phyloP scores from a whole-genome alignment of 208 protist species.

The Leishmania tarentolae region DNA sequence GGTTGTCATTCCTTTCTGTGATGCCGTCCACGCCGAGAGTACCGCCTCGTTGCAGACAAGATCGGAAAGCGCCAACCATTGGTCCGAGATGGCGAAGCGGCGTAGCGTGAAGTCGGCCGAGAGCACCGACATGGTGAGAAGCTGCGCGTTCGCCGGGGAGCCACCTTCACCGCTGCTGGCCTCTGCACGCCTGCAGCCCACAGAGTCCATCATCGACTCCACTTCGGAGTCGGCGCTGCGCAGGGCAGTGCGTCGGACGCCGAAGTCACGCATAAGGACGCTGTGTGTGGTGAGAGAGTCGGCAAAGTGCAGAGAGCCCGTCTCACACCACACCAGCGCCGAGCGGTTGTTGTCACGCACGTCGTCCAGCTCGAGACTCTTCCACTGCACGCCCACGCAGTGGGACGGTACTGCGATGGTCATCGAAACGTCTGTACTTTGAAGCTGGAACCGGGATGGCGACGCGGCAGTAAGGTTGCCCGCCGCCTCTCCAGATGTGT shows the following conservation, averaged over 20 bases:
- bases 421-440: slow-evolving; percentile 24
- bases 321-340: slow-evolving; percentile 58
- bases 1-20: slow-evolving; percentile 21
- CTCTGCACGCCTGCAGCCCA: background rate
- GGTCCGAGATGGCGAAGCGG: slow-evolving; percentile 82
- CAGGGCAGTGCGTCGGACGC: slow-evolving; percentile 33
- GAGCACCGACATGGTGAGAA: slow-evolving; percentile 54
- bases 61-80: slow-evolving; percentile 86
- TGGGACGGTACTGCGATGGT: slow-evolving; percentile 23
- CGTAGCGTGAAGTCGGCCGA: slow-evolving; percentile 78
- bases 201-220: slow-evolving; percentile 19
- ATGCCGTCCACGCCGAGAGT: slow-evolving; percentile 39
- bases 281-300: slow-evolving; percentile 56
- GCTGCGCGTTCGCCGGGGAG: background rate
- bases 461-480: slow-evolving; percentile 7
- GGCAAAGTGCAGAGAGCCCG: slow-evolving; percentile 52
- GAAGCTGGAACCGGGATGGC: slow-evolving; percentile 28
- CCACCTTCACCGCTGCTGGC: background rate
- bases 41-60: slow-evolving; percentile 77
- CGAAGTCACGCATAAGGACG: slow-evolving; percentile 56
- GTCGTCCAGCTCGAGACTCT: slow-evolving; percentile 64
- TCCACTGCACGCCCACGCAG: slow-evolving; percentile 50
- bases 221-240: slow-evolving; percentile 19
- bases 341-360: slow-evolving; percentile 44
- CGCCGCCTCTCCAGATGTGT: slow-evolving; percentile 2